phyloP scores from a whole-genome alignment of 495 filamentous ascomycete species.

The Glutinoglossum americanum region DNA sequence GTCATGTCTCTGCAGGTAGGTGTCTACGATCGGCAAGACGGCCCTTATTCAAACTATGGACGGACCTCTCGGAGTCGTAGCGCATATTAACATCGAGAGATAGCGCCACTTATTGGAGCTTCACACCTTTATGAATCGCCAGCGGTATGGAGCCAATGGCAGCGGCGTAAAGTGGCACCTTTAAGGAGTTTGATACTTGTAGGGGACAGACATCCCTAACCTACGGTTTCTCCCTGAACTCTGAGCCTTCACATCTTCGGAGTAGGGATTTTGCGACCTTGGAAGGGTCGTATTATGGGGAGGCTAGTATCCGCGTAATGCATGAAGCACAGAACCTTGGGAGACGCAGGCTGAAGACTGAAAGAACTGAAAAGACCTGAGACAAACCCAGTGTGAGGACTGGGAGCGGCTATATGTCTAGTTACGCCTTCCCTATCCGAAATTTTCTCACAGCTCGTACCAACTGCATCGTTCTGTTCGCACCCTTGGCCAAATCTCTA shows the following conservation, averaged over 20 bases:
- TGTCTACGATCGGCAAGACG: constrained; percentile 3
- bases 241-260: background rate
- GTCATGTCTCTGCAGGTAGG: background rate
- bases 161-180: constrained; percentile 12
- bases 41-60: background rate
- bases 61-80: constrained; percentile 7
- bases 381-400: constrained; percentile 9
- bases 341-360: constrained; percentile 23
- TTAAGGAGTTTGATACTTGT: constrained; percentile 1
- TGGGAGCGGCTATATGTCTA: background rate
- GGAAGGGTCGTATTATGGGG: background rate
- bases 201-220: background rate
- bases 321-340: constrained; percentile 16
- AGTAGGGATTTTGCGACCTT: background rate
- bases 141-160: constrained; percentile 17
- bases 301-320: background rate
- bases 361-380: constrained; percentile 41
- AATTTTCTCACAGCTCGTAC: background rate
- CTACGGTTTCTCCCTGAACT: background rate
- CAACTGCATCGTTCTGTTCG: background rate
- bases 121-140: constrained; percentile 4
- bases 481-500: background rate
- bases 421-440: background rate
- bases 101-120: constrained; percentile 14
- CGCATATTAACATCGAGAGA: constrained; percentile 8